phyloP scores from a whole-genome alignment of 176 grass and related monocot species.

The Neostapfia colusana region DNA sequence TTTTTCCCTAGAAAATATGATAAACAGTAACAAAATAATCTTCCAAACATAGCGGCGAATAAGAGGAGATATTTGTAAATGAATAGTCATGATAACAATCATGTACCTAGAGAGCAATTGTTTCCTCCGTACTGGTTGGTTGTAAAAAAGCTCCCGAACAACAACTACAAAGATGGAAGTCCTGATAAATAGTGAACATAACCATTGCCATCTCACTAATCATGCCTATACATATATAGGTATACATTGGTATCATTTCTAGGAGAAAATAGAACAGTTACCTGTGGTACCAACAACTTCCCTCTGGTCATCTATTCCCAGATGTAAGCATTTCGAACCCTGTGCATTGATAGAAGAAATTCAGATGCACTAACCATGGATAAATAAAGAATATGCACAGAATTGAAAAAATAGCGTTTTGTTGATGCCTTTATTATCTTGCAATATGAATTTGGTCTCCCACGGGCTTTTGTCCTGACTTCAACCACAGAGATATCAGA shows the following conservation, averaged over 20 bases:
- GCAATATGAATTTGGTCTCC: constrained; percentile 91
- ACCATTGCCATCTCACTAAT: constrained; percentile 2
- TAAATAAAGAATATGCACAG: constrained; percentile 34
- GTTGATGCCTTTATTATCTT: constrained; percentile 84
- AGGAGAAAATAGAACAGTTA: constrained; percentile 41
- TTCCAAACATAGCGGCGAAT: constrained; percentile 31
- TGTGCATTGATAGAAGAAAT: constrained; percentile 38
- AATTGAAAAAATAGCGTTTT: constrained; percentile 21
- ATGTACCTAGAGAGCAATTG: constrained; percentile 76
- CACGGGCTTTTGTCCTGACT: constrained; percentile 85
- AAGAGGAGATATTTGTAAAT: constrained; percentile 17
- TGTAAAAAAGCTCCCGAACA: constrained; percentile 89
- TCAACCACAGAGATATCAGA: constrained; percentile 92
- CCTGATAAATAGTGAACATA: not conserved
- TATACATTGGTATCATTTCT: constrained; percentile 13
- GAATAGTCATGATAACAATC: constrained; percentile 12
- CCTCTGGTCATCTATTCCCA: constrained; percentile 95
- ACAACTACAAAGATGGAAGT: constrained; percentile 60
- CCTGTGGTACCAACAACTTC: constrained; percentile 87
- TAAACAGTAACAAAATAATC: constrained; percentile 37
- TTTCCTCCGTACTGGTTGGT: constrained; percentile 93
- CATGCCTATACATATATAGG: constrained; percentile 15
- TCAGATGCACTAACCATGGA: constrained; percentile 38
- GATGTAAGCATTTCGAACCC: constrained; percentile 84
- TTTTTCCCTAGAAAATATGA: constrained; percentile 62